phyloP scores from a whole-genome alignment of 768 basidiomycete genomes.

The Hygrophoropsis aurantiaca region DNA sequence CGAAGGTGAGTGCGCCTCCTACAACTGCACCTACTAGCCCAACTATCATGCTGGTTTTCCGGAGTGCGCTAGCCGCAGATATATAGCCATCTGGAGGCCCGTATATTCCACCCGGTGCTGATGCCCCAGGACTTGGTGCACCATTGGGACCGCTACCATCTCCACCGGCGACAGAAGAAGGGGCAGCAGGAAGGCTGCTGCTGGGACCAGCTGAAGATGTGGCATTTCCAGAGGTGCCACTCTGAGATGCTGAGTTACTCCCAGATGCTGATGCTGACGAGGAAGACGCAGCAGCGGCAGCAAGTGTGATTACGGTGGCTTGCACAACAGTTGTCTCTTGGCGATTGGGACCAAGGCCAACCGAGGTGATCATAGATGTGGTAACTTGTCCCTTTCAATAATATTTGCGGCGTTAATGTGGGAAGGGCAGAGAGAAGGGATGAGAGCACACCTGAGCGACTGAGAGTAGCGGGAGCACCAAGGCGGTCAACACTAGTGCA shows the following conservation, averaged over 20 bases:
- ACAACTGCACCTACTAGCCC: slow-evolving; percentile 45
- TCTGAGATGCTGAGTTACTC: slow-evolving; percentile 16
- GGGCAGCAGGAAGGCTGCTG: slow-evolving; percentile 58
- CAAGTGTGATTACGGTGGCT: slow-evolving; percentile 47
- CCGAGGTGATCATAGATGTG: slow-evolving; percentile 2
- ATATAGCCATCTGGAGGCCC: slow-evolving; percentile 73
- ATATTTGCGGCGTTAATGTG: slow-evolving; percentile 7
- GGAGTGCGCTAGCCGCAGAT: slow-evolving; percentile 50
- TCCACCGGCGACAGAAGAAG: slow-evolving; percentile 50
- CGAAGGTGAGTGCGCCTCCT: slow-evolving; percentile 47
- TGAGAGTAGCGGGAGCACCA: slow-evolving; percentile 25
- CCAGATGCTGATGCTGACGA: slow-evolving; percentile 18
- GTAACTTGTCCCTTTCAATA: slow-evolving; percentile 35
- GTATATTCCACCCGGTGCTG: slow-evolving; percentile 44
- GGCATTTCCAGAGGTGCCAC: slow-evolving; percentile 27
- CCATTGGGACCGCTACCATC: slow-evolving; percentile 46
- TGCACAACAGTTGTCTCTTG: slow-evolving; percentile 39
- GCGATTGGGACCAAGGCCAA: slow-evolving; percentile 41
- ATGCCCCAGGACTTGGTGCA: slow-evolving; percentile 62
- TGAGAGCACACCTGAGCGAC: slow-evolving; percentile 31
- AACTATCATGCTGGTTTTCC: slow-evolving; percentile 44
- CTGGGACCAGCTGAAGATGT: slow-evolving; percentile 37
- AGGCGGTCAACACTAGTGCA: slow-evolving; percentile 29
- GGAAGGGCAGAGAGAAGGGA: neutral
- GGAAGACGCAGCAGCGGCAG: slow-evolving; percentile 24